Percentiles rank a stretch among this genome's conserved stretches.
Evolutionary conservation across 192 early-diverging fungal species (phyloP).

Genomic region (Martensiomyces pterosporus): DNA sequence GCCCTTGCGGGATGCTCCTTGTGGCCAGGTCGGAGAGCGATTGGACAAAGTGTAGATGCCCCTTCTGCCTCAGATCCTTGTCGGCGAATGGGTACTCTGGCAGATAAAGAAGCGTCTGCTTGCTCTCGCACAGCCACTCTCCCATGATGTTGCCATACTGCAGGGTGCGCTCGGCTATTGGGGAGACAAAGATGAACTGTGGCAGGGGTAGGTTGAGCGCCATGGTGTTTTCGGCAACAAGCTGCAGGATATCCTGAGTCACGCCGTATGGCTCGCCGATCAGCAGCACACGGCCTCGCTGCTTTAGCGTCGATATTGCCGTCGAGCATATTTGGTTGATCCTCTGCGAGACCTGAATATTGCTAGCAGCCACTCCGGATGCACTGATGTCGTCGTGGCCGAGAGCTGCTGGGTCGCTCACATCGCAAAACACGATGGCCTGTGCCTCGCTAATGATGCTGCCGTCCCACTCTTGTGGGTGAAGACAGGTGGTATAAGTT

Average conservation of each 20-base stretch:
- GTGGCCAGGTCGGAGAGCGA: constrained; percentile 33
- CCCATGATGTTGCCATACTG: constrained; percentile 79
- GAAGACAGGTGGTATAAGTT: constrained; percentile 32
- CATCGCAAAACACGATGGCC: constrained; percentile 46
- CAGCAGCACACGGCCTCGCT: constrained; percentile 66
- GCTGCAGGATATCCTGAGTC: constrained; percentile 69
- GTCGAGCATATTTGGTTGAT: constrained; percentile 40
- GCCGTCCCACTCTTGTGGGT: constrained; percentile 50
- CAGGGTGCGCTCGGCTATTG: constrained; percentile 70
- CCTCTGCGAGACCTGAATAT: constrained; percentile 24
- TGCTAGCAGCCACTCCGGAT: too few species aligned
- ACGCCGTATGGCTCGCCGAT: constrained; percentile 64
- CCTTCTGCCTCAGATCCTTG: constrained; percentile 47
- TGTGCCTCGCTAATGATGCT: constrained; percentile 35
- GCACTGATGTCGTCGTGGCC: background rate
- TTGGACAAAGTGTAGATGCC: constrained; percentile 42
- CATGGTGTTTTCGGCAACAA: constrained; percentile 54
- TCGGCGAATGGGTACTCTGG: constrained; percentile 55
- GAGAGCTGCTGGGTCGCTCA: constrained; percentile 15
- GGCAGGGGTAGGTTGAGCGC: constrained; percentile 57
- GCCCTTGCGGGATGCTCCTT: constrained; percentile 31
- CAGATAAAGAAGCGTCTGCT: constrained; percentile 64
- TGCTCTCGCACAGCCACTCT: constrained; percentile 73
- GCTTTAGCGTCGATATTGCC: constrained; percentile 45
- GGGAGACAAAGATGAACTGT: constrained; percentile 68